Conservation (phyloP, 176 grass and related monocot genomes). For the Musa schizocarpa region DNA sequence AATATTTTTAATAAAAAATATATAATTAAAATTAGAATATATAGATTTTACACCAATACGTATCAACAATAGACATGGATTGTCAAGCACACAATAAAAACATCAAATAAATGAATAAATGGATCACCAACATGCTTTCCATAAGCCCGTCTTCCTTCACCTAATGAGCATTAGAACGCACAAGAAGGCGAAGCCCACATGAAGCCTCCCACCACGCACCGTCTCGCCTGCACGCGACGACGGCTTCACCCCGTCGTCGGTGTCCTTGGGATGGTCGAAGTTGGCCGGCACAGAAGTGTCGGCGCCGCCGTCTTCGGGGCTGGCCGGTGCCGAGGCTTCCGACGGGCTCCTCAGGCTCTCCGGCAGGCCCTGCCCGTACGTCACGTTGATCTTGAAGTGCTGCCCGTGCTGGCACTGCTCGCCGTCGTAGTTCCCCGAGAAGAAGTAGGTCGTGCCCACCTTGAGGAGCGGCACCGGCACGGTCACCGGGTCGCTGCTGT, state of each 20-base stretch:
- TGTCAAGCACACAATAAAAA: too few relatives aligned
- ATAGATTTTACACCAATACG: too few relatives aligned
- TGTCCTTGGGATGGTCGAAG: slow-evolving; percentile 64
- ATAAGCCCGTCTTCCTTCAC: not conserved
- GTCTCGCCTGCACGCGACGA: not conserved
- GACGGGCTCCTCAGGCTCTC: slow-evolving; percentile 51
- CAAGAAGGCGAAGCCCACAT: not conserved
- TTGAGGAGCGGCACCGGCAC: slow-evolving; percentile 74
- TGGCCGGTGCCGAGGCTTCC: slow-evolving; percentile 37
- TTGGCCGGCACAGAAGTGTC: slow-evolving; percentile 22
- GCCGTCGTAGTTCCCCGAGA: slow-evolving; percentile 88
- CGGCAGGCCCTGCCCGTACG: slow-evolving; percentile 68
- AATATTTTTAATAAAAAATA: too few relatives aligned
- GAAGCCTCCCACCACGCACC: not conserved
- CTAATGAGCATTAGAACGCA: not conserved
- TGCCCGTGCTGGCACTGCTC: slow-evolving; percentile 88
- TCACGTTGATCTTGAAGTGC: slow-evolving; percentile 51
- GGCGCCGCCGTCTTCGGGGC: slow-evolving; percentile 11
- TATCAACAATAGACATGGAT: too few relatives aligned
- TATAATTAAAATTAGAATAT: too few relatives aligned
- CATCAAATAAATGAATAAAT: too few relatives aligned
- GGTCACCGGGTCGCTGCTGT: slow-evolving; percentile 65
- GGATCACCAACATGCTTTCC: too few relatives aligned
- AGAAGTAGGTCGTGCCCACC: slow-evolving; percentile 62
- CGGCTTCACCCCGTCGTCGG: not conserved